These are phyloP conservation scores for Cyclotella choctawhatcheeana DNA, from an alignment of 108 stramenopile genomes.

Conservation along the genomic window DNA sequence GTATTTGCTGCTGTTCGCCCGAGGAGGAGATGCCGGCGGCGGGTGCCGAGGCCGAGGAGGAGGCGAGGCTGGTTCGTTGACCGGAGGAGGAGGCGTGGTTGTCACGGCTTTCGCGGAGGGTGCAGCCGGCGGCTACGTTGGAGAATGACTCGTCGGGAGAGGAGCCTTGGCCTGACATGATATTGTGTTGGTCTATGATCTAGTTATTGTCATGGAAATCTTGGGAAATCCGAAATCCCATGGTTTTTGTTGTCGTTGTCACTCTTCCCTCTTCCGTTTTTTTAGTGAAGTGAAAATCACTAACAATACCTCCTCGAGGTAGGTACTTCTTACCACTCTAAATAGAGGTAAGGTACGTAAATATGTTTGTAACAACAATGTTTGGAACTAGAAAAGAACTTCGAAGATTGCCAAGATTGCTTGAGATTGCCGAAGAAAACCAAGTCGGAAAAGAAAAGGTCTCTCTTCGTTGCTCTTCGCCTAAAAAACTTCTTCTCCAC, in stretches of 20 bases:
- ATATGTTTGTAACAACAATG: too few species aligned
- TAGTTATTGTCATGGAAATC: not conserved
- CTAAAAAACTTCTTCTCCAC: too few species aligned
- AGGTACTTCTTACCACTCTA: too few species aligned
- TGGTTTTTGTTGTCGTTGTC: not conserved
- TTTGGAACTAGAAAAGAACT: too few species aligned
- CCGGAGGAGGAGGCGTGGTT: not conserved
- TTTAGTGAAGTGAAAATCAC: too few species aligned
- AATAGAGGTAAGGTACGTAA: too few species aligned
- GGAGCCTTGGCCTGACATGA: slow-evolving; percentile 54
- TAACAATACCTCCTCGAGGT: too few species aligned
- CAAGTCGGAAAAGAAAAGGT: too few species aligned
- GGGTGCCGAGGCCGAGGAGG: not conserved
- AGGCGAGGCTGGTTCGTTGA: not conserved
- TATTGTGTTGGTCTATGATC: not conserved
- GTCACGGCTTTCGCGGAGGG: slow-evolving; percentile 40
- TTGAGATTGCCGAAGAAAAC: too few species aligned
- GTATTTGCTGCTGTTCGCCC: slow-evolving; percentile 18
- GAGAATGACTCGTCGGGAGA: slow-evolving; percentile 48
- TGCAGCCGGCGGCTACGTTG: slow-evolving; percentile 40
- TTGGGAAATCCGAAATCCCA: not conserved
- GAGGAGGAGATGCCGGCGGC: slow-evolving; percentile 23
- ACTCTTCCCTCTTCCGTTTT: too few species aligned
- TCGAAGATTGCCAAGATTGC: too few species aligned
- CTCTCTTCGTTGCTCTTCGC: too few species aligned